Evolutionary conservation across 208 protist genomes (phyloP), one percentile per base, ranked within the genome.

Genomic region (Leishmania amazonensis): DNA sequence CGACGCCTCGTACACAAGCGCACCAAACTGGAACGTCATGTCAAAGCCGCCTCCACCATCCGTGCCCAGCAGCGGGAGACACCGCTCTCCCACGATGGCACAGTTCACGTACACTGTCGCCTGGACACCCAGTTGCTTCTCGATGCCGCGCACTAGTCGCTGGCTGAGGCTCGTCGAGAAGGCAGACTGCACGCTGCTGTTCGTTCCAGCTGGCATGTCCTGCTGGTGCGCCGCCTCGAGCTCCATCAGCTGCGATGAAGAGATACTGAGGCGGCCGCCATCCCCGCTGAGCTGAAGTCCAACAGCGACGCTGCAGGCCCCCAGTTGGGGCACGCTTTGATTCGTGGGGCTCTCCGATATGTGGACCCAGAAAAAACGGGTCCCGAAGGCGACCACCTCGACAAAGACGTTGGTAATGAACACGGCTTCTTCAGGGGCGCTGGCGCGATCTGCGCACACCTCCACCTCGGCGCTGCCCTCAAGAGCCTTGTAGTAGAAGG

Each of bases 311-410:
- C 85, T 85, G 76, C 83, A 91, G 35, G 88, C 53, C 3, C 90
- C 88, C 49, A 92, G 78, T 15, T 65, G 72, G 13, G 81, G 79
- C 35, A 81, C 68, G 67, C n/a, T 35, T 73, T 81, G 60, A 54
- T 71, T 51, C 58, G 81, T 21, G 57, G 81, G 76, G 68, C 80
- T 78, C 76, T 94, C 89, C 1, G 90, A 87, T 5, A 96, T 67
- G 78, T 96, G 90, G 13, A 96, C 76, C 93, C 93, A 96, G 68
- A 94, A 90, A 64, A 92, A 92, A 1, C 86, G 89, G 7, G 62
- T 78, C 7, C 42, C 82, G 73, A 94, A 96, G 0, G 84, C 80
- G 5, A 91, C 38, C 31, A 93, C 68, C 51, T 96, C 86, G 19
- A 92, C 65, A 45, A 77, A 87, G 21, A 89, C 86, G 31, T 87